A percentile compares a stretch with the other conserved stretches of the same genome.
Evolutionary conservation across 129 eudicot species (phyloP).

Genomic region (Helianthus annuus): DNA sequence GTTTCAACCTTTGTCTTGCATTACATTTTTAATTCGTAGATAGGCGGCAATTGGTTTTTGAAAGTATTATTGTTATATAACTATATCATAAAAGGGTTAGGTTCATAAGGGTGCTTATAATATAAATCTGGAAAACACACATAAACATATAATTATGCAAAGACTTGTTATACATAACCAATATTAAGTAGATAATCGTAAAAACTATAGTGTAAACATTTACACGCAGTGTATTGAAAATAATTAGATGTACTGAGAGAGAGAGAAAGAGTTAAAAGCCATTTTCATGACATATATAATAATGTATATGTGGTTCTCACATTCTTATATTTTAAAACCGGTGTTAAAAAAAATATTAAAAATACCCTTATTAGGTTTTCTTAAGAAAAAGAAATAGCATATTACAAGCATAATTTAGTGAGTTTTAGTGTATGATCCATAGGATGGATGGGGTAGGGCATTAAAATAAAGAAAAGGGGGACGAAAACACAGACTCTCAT

Average conservation of each 20-base stretch:
- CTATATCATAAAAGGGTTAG: neutral
- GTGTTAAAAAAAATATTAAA: too few species aligned
- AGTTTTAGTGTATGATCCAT: slow-evolving; percentile 13
- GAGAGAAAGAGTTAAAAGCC: too few species aligned
- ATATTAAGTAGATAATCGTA: too few species aligned
- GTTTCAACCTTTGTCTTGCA: slow-evolving; percentile 4
- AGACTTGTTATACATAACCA: neutral
- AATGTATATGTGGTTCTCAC: too few species aligned
- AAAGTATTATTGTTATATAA: neutral
- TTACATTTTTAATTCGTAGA: slow-evolving; percentile 6
- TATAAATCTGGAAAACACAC: neutral
- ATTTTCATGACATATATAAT: too few species aligned
- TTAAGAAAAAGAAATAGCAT: neutral
- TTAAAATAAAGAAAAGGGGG: slow-evolving; percentile 30
- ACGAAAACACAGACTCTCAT: slow-evolving; percentile 43
- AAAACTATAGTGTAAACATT: too few species aligned
- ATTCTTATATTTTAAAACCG: too few species aligned
- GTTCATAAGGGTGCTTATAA: neutral
- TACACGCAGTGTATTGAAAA: too few species aligned
- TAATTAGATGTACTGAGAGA: too few species aligned
- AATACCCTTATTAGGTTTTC: neutral
- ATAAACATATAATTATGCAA: neutral
- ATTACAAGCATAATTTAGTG: neutral
- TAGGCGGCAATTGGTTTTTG: slow-evolving; percentile 13
- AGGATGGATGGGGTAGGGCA: slow-evolving; percentile 31